Base-by-base conservation (phyloP, 2,329 filamentous ascomycete genomes). In the Cordyceps farinosa region DNA sequence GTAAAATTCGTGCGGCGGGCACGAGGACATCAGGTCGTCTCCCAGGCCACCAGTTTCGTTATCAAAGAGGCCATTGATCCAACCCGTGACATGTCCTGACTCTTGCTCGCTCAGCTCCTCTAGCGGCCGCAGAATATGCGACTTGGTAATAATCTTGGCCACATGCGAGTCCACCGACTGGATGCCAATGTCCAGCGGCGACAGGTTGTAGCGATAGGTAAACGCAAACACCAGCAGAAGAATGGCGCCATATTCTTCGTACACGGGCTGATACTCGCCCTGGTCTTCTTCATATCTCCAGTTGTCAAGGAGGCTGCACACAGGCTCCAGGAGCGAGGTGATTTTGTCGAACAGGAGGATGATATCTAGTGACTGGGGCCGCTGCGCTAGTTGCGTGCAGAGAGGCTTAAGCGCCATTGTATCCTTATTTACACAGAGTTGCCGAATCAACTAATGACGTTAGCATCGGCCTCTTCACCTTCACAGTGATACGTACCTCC, bases 261-360 rank as follows among this genome's bases (percentile, higher is more conserved):
- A 95, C 0, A 92, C 87, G 0, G 90, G 90, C 71, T 94, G 91
- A 69, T 92, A 92, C 71, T 95, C 91, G 60, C 86, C 87, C 75
- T 93, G 90, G 68, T 94, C 90, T 65, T 92, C 90, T 45, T 94
- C 91, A 69, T 93, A 91, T 11, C 84, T 81, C 91, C 91, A 95
- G 65, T 85, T 86, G 68, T 95, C 90, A 13, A 96, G 79, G 11
- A 94, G 79, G 29, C 87, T 85, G 72, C 90, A 93, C 1, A 95
- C 75, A 1, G 91, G 91, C 55, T 87, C 85, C 3, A 95, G 76
- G 11, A 95, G 84, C n/a, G 83, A 83, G 0, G 84, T 79, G 0
- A 90, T 82, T 65, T 87, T 90, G 64, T 89, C 86, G 70, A 93
- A 94, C 3, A 94, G 82, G 42, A 94, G 78, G 64, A 95, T 81